phyloP scores from a whole-genome alignment of 225 moss, liverwort and hornwort species.

The Sphagnum tenellum region DNA sequence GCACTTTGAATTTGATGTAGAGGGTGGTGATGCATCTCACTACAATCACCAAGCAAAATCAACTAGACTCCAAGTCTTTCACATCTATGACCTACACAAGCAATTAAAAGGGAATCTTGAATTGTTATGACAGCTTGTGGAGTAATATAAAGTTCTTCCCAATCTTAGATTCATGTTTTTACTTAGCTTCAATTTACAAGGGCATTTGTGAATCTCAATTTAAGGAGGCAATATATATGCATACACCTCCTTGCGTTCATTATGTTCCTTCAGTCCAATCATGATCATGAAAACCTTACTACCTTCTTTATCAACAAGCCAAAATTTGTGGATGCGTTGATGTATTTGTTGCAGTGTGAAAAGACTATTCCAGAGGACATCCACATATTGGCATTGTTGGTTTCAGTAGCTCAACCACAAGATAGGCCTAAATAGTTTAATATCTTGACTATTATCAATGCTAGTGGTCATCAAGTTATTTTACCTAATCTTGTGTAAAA shows the following conservation, averaged over 20 bases:
- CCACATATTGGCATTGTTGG: slow-evolving; percentile 74
- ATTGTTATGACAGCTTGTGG: slow-evolving; percentile 69
- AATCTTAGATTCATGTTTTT: slow-evolving; percentile 81
- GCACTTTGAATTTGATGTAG: slow-evolving; percentile 96
- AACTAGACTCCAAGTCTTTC: slow-evolving; percentile 77
- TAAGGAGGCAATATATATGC: slow-evolving; percentile 69
- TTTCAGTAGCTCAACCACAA: slow-evolving; percentile 86
- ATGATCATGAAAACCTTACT: slow-evolving; percentile 87
- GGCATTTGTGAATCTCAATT: slow-evolving; percentile 56
- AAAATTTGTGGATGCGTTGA: slow-evolving; percentile 88
- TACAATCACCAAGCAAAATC: slow-evolving; percentile 24
- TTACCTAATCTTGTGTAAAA: slow-evolving; percentile 93
- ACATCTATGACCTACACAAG: slow-evolving; percentile 68
- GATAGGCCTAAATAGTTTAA: slow-evolving; percentile 89
- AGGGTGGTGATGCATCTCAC: slow-evolving; percentile 24
- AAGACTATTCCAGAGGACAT: slow-evolving; percentile 79
- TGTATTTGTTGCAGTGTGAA: slow-evolving; percentile 77
- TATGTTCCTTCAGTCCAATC: slow-evolving; percentile 88
- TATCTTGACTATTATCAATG: slow-evolving; percentile 89
- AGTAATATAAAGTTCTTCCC: slow-evolving; percentile 64
- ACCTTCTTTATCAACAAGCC: slow-evolving; percentile 97
- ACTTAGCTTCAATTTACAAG: slow-evolving; percentile 92
- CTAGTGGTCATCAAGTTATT: slow-evolving; percentile 93
- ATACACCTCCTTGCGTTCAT: slow-evolving; percentile 91
- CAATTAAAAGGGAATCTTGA: slow-evolving; percentile 61